A percentile compares a stretch with the other conserved stretches of the same genome.
Conservation (phyloP, 371 early-diverging fungal genomes). For the Blastocladiella emersonii region DNA sequence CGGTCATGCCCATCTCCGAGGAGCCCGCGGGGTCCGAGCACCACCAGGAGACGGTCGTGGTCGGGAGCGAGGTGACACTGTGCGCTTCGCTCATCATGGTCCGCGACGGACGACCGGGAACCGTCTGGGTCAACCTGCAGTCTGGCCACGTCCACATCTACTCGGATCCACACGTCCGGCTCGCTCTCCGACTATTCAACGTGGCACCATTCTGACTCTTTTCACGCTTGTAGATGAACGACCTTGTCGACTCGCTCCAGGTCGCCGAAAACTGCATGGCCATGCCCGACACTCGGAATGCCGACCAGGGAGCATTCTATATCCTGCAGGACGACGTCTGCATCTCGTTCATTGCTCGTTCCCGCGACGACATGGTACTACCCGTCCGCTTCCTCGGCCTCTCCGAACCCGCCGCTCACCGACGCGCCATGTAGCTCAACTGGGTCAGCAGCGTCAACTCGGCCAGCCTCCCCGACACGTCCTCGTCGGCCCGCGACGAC, state of each 20-base stretch:
- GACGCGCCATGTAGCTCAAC: too few relatives aligned
- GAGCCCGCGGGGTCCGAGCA: too few relatives aligned
- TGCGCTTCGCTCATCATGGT: neutral
- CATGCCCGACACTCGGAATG: neutral
- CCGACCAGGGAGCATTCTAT: neutral
- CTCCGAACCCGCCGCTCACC: neutral
- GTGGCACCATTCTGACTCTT: too few relatives aligned
- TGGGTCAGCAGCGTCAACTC: neutral
- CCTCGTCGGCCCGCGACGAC: neutral
- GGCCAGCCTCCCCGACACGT: neutral
- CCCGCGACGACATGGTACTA: neutral
- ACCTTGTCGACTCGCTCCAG: neutral
- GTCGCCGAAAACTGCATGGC: slow-evolving; percentile 5
- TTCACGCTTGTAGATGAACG: neutral
- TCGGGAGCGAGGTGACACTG: neutral
- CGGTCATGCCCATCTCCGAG: neutral
- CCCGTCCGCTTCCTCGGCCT: neutral
- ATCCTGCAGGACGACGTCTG: neutral
- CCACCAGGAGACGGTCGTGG: neutral
- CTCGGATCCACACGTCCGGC: neutral
- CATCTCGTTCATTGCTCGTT: neutral
- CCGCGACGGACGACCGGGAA: neutral
- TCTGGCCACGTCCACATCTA: neutral
- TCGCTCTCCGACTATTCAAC: too few relatives aligned
- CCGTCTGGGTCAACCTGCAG: neutral